These are phyloP conservation scores for Licmophora abbreviata DNA, from an alignment of 108 stramenopile genomes.

Conservation along the genomic window DNA sequence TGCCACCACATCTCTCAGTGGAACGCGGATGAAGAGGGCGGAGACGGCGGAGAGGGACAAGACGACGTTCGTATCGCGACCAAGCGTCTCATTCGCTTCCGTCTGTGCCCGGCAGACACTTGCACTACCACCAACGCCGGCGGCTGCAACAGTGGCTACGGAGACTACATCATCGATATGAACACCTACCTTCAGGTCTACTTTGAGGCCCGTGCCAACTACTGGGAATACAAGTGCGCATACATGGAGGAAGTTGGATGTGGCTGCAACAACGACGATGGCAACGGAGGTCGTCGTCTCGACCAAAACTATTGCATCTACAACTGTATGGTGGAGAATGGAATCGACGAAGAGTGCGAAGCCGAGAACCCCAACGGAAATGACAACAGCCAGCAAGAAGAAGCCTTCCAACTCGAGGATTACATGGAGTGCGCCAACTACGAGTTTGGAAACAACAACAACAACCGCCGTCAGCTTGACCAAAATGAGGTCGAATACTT, in stretches of 20 bases:
- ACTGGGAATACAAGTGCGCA: conserved; percentile 48
- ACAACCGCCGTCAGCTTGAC: conserved; percentile 11
- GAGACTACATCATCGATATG: conserved; percentile 85
- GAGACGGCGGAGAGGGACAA: conserved; percentile 47
- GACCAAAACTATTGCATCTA: conserved; percentile 54
- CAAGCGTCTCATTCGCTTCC: conserved; percentile 73
- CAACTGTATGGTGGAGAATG: conserved; percentile 52
- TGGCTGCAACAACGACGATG: conserved; percentile 38
- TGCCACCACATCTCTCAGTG: conserved; percentile 76
- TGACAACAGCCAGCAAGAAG: conserved; percentile 19
- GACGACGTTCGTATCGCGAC: conserved; percentile 62
- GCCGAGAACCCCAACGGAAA: conserved; percentile 55
- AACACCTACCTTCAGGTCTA: conserved; percentile 63
- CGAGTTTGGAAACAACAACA: conserved; percentile 11
- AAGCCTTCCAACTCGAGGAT: conserved; percentile 30
- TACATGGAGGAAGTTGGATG: conserved; percentile 31
- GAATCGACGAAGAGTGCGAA: conserved; percentile 45
- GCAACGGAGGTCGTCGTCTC: too few relatives aligned
- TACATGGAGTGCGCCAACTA: conserved; percentile 34
- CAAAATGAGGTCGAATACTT: conserved; percentile 24
- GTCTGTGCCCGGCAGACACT: conserved; percentile 56
- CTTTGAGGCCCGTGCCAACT: conserved; percentile 33
- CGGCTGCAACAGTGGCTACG: conserved; percentile 59
- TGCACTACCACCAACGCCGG: conserved; percentile 44
- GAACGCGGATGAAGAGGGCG: conserved; percentile 36